These are phyloP conservation scores for Aspergillus puulaauensis DNA, from an alignment of 2,329 filamentous ascomycete genomes.

Conservation along the genomic window DNA sequence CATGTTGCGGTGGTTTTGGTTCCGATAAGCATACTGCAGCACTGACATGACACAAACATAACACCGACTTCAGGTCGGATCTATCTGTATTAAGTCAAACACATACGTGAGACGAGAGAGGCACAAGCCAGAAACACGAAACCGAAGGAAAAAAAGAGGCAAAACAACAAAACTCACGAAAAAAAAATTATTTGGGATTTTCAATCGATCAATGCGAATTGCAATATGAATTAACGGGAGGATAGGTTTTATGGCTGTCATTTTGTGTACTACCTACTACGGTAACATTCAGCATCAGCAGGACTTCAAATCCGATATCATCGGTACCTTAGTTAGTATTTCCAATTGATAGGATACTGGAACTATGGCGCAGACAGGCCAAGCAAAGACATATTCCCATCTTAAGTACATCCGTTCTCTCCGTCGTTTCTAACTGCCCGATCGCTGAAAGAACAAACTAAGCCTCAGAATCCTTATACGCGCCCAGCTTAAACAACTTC, in stretches of 20 bases:
- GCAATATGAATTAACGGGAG: no score
- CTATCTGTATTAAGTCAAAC: no score
- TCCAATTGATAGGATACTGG: neutral
- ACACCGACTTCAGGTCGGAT: no score
- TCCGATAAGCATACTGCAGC: no score
- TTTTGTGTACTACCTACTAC: neutral
- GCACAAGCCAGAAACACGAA: neutral
- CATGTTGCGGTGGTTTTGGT: no score
- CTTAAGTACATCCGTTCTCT: neutral
- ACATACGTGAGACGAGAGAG: no score
- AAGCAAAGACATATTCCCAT: neutral
- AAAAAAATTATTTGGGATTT: neutral
- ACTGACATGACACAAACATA: no score
- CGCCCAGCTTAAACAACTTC: constrained; percentile 39
- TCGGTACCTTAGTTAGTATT: neutral
- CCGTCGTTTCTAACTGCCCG: neutral
- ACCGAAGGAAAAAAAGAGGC: neutral
- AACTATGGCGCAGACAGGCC: neutral
- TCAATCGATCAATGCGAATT: neutral
- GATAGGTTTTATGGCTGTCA: neutral
- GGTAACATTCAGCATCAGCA: no score
- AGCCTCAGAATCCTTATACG: constrained; percentile 34
- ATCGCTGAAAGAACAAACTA: constrained; percentile 4
- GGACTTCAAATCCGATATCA: neutral
- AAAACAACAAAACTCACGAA: neutral